Conservation (phyloP, 202 grass and related monocot genomes). For the Brachypodium distachyon region DNA sequence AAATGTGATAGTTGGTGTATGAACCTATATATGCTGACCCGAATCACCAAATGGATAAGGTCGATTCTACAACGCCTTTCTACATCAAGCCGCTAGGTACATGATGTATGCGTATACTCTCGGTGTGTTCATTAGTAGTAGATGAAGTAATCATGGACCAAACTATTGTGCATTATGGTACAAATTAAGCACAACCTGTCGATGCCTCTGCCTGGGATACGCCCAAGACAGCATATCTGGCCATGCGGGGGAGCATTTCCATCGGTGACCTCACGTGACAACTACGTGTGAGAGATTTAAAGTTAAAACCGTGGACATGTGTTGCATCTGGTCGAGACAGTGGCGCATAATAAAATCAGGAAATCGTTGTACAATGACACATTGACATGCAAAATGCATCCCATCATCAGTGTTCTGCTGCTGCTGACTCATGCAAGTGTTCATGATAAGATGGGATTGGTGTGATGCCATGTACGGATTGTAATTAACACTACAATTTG, state of each 20-base stretch:
- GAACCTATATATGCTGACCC: no score
- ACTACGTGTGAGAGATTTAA: neutral
- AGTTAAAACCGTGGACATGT: neutral
- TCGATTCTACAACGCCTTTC: neutral
- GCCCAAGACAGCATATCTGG: constrained; percentile 7
- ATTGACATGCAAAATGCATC: no score
- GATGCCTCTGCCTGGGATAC: neutral
- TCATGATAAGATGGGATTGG: neutral
- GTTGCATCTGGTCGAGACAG: neutral
- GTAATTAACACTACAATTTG: no score
- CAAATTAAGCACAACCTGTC: neutral
- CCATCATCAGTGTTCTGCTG: neutral
- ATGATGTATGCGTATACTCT: neutral
- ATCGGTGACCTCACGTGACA: neutral
- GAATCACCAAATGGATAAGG: neutral
- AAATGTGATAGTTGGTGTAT: no score
- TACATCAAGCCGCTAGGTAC: neutral
- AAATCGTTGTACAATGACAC: no score
- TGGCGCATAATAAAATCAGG: neutral
- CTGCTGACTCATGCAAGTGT: neutral
- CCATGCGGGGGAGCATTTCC: neutral
- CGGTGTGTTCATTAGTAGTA: neutral
- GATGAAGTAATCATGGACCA: no score
- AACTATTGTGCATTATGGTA: no score
- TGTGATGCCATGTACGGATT: neutral